Percentiles rank a stretch among this genome's conserved stretches.
Conservation (phyloP, 2,329 filamentous ascomycete species). For the Gaeumannomyces tritici region DNA sequence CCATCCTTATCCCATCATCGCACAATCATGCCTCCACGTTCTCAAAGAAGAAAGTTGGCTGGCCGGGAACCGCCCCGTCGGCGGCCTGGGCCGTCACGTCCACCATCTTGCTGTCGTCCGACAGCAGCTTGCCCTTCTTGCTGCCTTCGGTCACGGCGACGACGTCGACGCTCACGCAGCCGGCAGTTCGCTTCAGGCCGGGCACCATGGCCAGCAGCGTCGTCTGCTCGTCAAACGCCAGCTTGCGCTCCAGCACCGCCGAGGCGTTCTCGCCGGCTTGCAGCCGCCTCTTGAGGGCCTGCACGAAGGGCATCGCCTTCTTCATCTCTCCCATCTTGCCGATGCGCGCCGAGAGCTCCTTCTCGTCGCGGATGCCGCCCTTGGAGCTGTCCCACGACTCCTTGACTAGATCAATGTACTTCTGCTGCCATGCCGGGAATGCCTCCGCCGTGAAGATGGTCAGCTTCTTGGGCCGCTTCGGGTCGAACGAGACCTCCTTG, state of each 20-base stretch:
- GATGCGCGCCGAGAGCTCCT: slow-evolving; percentile 67
- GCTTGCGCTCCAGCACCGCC: slow-evolving; percentile 70
- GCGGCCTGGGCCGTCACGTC: slow-evolving; percentile 50
- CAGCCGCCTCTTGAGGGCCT: slow-evolving; percentile 75
- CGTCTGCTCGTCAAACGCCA: slow-evolving; percentile 76
- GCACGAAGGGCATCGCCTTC: slow-evolving; percentile 96
- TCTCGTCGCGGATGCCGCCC: slow-evolving; percentile 60
- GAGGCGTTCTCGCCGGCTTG: slow-evolving; percentile 57
- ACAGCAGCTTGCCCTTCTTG: slow-evolving; percentile 51
- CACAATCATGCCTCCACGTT: slow-evolving; percentile 7
- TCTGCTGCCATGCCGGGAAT: slow-evolving; percentile 86
- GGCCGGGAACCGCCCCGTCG: slow-evolving; percentile 69
- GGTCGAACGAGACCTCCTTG: slow-evolving; percentile 77
- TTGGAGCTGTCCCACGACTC: slow-evolving; percentile 55
- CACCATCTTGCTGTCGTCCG: slow-evolving; percentile 37
- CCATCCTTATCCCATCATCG: neutral
- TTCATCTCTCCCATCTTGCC: slow-evolving; percentile 85
- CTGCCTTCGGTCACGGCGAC: slow-evolving; percentile 61
- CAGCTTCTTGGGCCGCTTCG: slow-evolving; percentile 84
- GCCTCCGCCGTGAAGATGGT: slow-evolving; percentile 72
- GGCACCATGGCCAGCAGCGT: slow-evolving; percentile 70
- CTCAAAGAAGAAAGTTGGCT: slow-evolving; percentile 15
- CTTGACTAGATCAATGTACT: slow-evolving; percentile 73
- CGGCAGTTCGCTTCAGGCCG: slow-evolving; percentile 65
- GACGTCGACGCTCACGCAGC: slow-evolving; percentile 62